A percentile compares a stretch with the other conserved stretches of the same genome.
These are phyloP conservation scores for Spizellomyces punctatus DNA, from an alignment of 192 early-diverging fungal species.

Conservation along the genomic window DNA sequence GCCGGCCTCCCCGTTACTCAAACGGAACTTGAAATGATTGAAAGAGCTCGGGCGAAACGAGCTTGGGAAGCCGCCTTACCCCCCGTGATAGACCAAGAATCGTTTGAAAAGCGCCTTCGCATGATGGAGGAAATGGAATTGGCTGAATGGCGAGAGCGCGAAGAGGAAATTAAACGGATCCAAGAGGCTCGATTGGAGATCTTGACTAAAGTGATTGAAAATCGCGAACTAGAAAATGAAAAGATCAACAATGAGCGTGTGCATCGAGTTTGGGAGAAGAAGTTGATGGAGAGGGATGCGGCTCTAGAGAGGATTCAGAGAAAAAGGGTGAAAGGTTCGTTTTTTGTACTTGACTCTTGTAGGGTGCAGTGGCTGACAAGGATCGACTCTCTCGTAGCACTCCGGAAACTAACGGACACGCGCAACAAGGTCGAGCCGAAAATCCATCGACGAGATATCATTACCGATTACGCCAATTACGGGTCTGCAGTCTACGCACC, in stretches of 20 bases:
- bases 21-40: constrained; percentile 66
- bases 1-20: constrained; percentile 56
- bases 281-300: constrained; percentile 57
- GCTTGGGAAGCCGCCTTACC: constrained; percentile 62
- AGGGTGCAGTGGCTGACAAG: no score
- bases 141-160: constrained; percentile 61
- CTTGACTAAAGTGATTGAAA: constrained; percentile 51
- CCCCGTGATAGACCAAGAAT: constrained; percentile 53
- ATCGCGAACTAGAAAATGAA: constrained; percentile 58
- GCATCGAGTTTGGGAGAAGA: constrained; percentile 57
- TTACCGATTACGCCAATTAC: constrained; percentile 59
- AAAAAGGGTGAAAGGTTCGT: constrained; percentile 48
- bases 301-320: constrained; percentile 50
- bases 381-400: constrained; percentile 23
- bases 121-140: constrained; percentile 74
- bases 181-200: constrained; percentile 56
- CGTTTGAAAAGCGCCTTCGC: constrained; percentile 54
- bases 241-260: constrained; percentile 49
- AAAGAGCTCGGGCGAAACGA: constrained; percentile 59
- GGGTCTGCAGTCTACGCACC: constrained; percentile 59
- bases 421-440: constrained; percentile 46
- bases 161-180: constrained; percentile 55
- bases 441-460: constrained; percentile 57
- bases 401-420: constrained; percentile 55
- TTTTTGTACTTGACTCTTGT: neutral